Base-by-base conservation (phyloP, 495 filamentous ascomycete species). In the Cairneyella variabilis region DNA sequence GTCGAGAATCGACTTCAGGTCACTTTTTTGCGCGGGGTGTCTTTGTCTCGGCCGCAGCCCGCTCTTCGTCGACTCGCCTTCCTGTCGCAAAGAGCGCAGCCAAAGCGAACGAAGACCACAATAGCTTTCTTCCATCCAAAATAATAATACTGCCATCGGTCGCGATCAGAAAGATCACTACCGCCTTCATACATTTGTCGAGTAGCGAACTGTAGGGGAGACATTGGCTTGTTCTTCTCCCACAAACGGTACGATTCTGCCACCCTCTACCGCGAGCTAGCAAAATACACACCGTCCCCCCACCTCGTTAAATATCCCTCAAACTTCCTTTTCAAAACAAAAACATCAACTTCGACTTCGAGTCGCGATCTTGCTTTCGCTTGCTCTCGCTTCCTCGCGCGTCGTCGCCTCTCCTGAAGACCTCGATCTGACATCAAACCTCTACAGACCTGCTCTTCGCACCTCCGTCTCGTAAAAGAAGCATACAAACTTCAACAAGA, bases 181-280 rank as follows among this genome's bases (percentile, higher is more conserved):
- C 37, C 51, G 46, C 37, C 25, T 22, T 41, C 21, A 26, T 46
- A 40, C 43, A 25, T 16, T 42, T 36, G 58, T 54, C 52, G 62
- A 61, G 67, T 69, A 73, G 63, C 62, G 64, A n/a, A 58, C 70
- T 68, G 69, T 72, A 84, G 90, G 91, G 89, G 91, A 96, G 85
- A 90, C 91, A 96, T 97, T 97, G 71, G 84, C 63, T 97, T 96
- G 91, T 95, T 88, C 78, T 88, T 96, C 91, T 96, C 90, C 88
- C 83, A 75, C 76, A 75, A 69, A 79, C 75, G 83, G 86, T 89
- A 88, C 83, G 88, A 68, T 54, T 51, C 53, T 43, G 48, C 45
- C 28, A 32, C 28, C 28, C 14, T 32, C 66, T 60, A 8, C 44
- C 48, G 49, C 57, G 52, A 51, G 58, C 27, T 46, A 52, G 41